A percentile compares a stretch with the other conserved stretches of the same genome.
Evolutionary conservation across 371 early-diverging fungal species (phyloP).

Genomic region (Rhizopus stolonifer): DNA sequence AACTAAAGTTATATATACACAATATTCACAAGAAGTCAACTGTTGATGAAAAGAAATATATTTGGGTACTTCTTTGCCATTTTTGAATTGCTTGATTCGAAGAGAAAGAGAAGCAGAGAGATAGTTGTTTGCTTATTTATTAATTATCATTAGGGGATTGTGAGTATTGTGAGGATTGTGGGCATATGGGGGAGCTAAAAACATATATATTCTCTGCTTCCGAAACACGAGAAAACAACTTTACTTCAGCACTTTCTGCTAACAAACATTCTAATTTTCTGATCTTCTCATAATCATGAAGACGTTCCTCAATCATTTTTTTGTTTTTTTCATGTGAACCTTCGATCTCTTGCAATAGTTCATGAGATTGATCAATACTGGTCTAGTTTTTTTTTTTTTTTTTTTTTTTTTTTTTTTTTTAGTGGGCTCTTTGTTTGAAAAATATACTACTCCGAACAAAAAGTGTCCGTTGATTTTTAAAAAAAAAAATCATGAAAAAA

Average conservation of each 20-base stretch:
- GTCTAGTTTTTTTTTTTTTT: conserved; percentile 10
- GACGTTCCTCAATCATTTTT: conserved; percentile 3
- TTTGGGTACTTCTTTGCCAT: conserved; percentile 4
- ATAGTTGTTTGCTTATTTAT: neutral
- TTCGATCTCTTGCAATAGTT: conserved; percentile 19
- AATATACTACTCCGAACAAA: too few species aligned
- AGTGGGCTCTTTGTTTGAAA: too few species aligned
- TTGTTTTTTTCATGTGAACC: conserved; percentile 15
- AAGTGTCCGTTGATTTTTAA: neutral
- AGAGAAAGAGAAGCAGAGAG: conserved; percentile 10
- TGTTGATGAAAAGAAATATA: conserved; percentile 3
- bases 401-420: too few species aligned
- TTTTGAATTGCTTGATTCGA: conserved; percentile 14
- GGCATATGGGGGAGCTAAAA: conserved; percentile 5
- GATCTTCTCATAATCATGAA: conserved; percentile 8
- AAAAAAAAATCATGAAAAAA: too few species aligned
- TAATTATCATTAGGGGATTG: conserved; percentile 1
- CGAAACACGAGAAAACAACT: conserved; percentile 18
- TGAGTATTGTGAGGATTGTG: too few species aligned
- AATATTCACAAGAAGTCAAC: too few species aligned
- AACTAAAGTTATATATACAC: neutral
- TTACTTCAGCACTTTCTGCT: conserved; percentile 19
- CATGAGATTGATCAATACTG: conserved; percentile 17
- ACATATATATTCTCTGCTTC: conserved; percentile 17
- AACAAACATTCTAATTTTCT: conserved; percentile 9